Evolutionary conservation across 108 stramenopile species (phyloP).

Genomic region (Nitzschia sp.): DNA sequence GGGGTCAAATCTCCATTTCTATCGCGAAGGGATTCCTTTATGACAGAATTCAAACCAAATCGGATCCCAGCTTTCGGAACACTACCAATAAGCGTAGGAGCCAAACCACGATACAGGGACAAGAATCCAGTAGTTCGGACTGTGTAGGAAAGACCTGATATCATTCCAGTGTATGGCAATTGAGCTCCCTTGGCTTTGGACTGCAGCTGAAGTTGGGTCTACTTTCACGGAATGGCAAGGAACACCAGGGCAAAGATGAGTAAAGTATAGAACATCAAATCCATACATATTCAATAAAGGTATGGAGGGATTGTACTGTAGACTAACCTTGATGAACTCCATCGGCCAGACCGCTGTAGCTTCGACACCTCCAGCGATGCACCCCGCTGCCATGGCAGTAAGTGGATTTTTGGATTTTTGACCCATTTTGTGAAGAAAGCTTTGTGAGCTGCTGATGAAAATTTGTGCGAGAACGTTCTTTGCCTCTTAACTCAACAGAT

Average conservation of each 20-base stretch:
- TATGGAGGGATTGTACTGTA: too few species aligned
- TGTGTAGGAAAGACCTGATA: constrained; percentile 85
- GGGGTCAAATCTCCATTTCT: constrained; percentile 82
- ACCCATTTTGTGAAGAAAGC: constrained; percentile 6
- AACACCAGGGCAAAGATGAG: too few species aligned
- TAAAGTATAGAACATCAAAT: too few species aligned
- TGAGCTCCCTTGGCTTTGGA: constrained; percentile 56
- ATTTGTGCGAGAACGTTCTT: too few species aligned
- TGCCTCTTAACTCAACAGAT: too few species aligned
- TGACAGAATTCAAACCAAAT: constrained; percentile 91
- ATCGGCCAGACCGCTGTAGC: constrained; percentile 94
- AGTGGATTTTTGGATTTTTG: constrained; percentile 75
- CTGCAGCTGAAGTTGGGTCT: constrained; percentile 77
- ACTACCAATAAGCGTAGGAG: constrained; percentile 88
- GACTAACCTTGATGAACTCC: constrained; percentile 86
- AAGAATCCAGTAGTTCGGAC: constrained; percentile 85
- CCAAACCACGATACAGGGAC: constrained; percentile 88
- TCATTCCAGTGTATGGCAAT: constrained; percentile 83
- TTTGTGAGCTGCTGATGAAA: too few species aligned
- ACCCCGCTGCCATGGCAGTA: constrained; percentile 81
- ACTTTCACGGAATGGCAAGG: too few species aligned
- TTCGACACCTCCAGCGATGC: constrained; percentile 82
- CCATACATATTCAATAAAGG: too few species aligned
- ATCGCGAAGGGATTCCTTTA: constrained; percentile 83
- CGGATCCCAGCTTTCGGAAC: constrained; percentile 97